These are phyloP conservation scores for Simplicillium sp. DNA, from an alignment of 2,329 filamentous ascomycete species.

Conservation along the genomic window DNA sequence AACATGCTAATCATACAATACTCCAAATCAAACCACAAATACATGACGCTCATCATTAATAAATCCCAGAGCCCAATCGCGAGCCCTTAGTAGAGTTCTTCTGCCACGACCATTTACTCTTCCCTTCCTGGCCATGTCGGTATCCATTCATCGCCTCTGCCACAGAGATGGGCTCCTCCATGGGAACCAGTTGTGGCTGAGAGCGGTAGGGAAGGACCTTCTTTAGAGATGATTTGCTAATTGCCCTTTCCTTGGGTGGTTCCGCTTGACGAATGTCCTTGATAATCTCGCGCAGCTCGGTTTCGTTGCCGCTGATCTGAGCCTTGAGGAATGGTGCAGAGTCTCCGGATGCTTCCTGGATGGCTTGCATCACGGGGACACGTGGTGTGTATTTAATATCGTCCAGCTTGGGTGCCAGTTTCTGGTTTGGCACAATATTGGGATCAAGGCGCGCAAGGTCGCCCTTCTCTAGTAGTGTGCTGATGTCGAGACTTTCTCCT, in stretches of 20 bases:
- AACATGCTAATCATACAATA: too few relatives aligned
- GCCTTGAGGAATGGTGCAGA: constrained; percentile 65
- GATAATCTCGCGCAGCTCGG: constrained; percentile 65
- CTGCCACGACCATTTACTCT: constrained; percentile 16
- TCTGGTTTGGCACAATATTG: constrained; percentile 42
- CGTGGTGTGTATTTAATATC: constrained; percentile 60
- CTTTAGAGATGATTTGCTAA: constrained; percentile 16
- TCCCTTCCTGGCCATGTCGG: constrained; percentile 11
- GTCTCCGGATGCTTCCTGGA: constrained; percentile 39
- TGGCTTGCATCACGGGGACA: constrained; percentile 67
- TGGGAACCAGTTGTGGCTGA: constrained; percentile 20
- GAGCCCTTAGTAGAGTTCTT: constrained; percentile 12
- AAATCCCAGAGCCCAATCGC: constrained; percentile 16
- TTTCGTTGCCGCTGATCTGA: constrained; percentile 68
- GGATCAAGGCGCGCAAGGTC: constrained; percentile 60
- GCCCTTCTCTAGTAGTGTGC: constrained; percentile 65
- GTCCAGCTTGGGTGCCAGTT: constrained; percentile 46
- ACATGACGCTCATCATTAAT: not conserved
- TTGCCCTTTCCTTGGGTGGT: constrained; percentile 13
- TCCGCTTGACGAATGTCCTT: constrained; percentile 41
- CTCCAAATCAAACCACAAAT: not conserved
- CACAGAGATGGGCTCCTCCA: constrained; percentile 25
- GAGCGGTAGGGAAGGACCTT: constrained; percentile 26
- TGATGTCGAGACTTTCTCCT: constrained; percentile 82
- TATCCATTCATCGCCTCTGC: constrained; percentile 20